Evolutionary conservation across 805 yeast genomes (phyloP), one percentile per base, ranked within the genome.

Genomic region (Ogataea naganishii): DNA sequence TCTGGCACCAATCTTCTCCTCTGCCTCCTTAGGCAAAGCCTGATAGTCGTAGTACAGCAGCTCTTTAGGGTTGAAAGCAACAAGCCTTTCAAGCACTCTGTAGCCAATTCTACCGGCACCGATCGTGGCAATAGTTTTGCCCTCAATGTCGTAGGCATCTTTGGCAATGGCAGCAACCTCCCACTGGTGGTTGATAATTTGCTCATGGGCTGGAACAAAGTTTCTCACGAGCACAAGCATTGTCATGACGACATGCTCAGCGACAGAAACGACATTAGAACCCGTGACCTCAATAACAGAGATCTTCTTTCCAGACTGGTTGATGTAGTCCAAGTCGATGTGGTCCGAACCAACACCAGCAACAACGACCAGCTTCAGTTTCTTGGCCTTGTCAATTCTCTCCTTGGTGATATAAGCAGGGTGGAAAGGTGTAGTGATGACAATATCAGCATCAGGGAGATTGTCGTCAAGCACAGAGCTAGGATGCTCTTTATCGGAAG

Each of bases 301-400:
- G 46, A 81, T 71, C 38, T 72, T 68, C 36, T 62, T 60, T 40
- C 70, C 75, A 42, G 75, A 71, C 40, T 83, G 75, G 43, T 58
- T 51, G 44, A 60, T 61, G 43, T 80, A 80, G 41, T 67, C 67
- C 44, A 81, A 64, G 47, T 80, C 89, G 38, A 80, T 65, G 56
- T 81, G 92, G 51, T 81, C 92, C 14, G 85, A 76, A 9, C 94
- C 94, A 36, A 81, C 86, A 44, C 92, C 94, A 7, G 94, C 94
- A 28, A 88, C 81, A 43, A 80, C 65, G 36, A 76, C 62, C 30
- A 78, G 49, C 61, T 79, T 80, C 56, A 81, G 66, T 31, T 77
- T 79, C 51, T 75, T 75, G 20, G 89, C 88, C 47, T 70, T 68
- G 29, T 61, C 73, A 39, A 81, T 66, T 46, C 89, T 67, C 43